These are phyloP conservation scores for Sporisorium exsertum DNA, from an alignment of 1,284 basidiomycete genomes.

Conservation along the genomic window DNA sequence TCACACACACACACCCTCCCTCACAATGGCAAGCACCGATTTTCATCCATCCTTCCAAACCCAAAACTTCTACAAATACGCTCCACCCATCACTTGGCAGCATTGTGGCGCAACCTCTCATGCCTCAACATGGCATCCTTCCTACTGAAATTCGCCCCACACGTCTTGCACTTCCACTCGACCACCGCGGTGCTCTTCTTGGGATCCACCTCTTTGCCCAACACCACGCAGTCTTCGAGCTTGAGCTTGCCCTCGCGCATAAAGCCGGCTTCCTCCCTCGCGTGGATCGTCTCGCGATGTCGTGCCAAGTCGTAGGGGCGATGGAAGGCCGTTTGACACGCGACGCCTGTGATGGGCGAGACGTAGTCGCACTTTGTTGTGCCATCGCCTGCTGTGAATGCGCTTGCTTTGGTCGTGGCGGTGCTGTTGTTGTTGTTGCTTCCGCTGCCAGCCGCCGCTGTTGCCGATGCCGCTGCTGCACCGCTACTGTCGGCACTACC, in stretches of 20 bases:
- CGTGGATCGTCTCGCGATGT: constrained; percentile 67
- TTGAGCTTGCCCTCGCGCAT: constrained; percentile 59
- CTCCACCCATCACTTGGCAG: constrained; percentile 25
- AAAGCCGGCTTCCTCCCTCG: constrained; percentile 62
- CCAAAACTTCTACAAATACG: neutral
- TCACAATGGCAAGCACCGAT: neutral
- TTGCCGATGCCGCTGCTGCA: neutral
- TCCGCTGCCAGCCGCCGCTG: neutral
- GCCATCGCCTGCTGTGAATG: constrained; percentile 22
- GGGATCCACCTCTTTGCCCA: constrained; percentile 68
- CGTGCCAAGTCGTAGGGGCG: constrained; percentile 67
- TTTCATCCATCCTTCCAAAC: neutral
- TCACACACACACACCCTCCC: neutral
- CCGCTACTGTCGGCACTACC: neutral
- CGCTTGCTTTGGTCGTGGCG: constrained; percentile 12
- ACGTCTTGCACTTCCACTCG: constrained; percentile 67
- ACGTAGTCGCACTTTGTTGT: constrained; percentile 67
- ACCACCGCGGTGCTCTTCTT: constrained; percentile 61
- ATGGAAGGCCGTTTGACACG: constrained; percentile 66
- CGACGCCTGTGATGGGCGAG: constrained; percentile 56
- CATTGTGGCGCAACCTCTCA: constrained; percentile 55
- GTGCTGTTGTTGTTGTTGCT: constrained; percentile 3
- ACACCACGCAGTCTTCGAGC: constrained; percentile 62
- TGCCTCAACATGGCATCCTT: constrained; percentile 67
- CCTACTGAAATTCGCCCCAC: constrained; percentile 54